Base-by-base conservation (phyloP, 108 stramenopile genomes). In the Conticribra weissflogii region DNA sequence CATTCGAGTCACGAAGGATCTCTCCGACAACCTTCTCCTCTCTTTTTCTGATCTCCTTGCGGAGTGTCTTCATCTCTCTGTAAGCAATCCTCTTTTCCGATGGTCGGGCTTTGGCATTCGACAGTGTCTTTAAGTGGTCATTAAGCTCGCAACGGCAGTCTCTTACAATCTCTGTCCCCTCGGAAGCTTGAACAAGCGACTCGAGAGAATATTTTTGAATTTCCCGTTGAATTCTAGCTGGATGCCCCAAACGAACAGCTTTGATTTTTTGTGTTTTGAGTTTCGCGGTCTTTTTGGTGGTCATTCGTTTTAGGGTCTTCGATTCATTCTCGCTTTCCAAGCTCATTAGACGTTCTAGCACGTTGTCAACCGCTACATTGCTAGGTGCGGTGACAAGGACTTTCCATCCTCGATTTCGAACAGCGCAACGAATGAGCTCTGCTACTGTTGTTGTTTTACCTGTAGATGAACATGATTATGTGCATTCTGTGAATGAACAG, bases 311-410 rank as follows among this genome's bases (percentile, higher is more conserved):
- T 34, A 24, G 41, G 34, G 9, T 45, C 7, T 32, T 24, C 17
- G 33, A 34, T 45, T 32, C 54, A 32, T 61, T 62, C 31, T 71
- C 69, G 34, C 61, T 60, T 25, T 72, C 72, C 25, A 77, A n/a
- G 28, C 24, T 27, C 47, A 87, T 94, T 15, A 99, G 78, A 2
- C 96, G 85, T 69, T 97, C 92, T 46, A 98, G 68, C 7, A 99
- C 74, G 73, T 98, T 98, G 71, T 99, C 99, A 3, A 99, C 98
- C 5, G 98, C 98, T 25, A 99, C 96, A 86, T 99, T 99, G 59
- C 95, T 96, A n/a, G 98, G 98, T 48, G 98, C 98, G 21, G 95
- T 89, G 5, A 98, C 97, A 44, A 99, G 83, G 1, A 99, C 93
- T 68, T 85, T 85, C 78, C 85, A 79, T 9, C 78, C 64, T 48